Base-by-base conservation (phyloP, 345 rosid species). In the Ceriops decandra region DNA sequence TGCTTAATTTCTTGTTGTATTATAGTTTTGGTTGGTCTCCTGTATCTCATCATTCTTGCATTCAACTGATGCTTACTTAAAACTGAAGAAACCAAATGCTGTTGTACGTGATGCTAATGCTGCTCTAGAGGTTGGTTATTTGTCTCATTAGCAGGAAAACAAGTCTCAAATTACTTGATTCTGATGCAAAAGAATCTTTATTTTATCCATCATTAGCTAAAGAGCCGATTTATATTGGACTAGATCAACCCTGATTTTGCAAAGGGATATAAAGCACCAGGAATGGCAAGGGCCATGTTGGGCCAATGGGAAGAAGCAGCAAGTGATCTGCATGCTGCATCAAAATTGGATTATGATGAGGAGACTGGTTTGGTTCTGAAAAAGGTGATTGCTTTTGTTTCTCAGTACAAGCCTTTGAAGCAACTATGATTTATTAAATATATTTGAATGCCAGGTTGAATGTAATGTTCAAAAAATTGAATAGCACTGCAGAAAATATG, bases 181-280 rank as follows among this genome's bases (percentile, higher is more conserved):
- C 27, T 58, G 59, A 66, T 38, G 19, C 46, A 63, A 67, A 59
- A 57, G 15, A 47, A 15, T 53, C 38, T 19, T 65, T 24, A 33
- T 67, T 69, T 36, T 62, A 16, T 54, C 59, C 22, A 27, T 63
- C n/a, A 27, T 24, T 24, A 7, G 46, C 26, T 30, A 36, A 58
- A 42, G 35, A 60, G 38, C 53, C 24, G 62, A 59, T 20, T 63
- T 77, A 0, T 62, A 24, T 71, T 71, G 63, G 70, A 76, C 31
- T 81, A 93, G 97, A 80, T 87, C 63, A 90, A 93, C 69, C 90
- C 93, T 36, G 89, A 93, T 80, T 88, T 88, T 22, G 98, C 97
- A 51, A 88, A 87, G 82, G 96, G 90, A 80, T 85, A 85, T 77
- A 93, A 93, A 85, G 75, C 81, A 66, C 82, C 86, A 70, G 98